These are phyloP conservation scores for Trichocladium antarcticum DNA, from an alignment of 495 filamentous ascomycete species.

Conservation along the genomic window DNA sequence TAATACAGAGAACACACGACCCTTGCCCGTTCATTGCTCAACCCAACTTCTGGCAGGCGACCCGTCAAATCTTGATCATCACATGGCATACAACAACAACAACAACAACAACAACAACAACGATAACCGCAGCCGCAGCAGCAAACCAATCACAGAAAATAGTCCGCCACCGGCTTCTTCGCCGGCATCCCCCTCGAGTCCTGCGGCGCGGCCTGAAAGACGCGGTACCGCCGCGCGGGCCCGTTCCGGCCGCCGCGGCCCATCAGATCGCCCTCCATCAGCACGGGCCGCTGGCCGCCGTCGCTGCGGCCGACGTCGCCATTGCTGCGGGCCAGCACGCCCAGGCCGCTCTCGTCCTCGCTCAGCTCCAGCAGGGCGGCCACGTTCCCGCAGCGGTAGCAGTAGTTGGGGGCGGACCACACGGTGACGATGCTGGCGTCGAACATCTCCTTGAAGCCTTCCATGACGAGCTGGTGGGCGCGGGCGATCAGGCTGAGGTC, in stretches of 20 bases:
- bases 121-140: too few species aligned
- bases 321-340: constrained; percentile 65
- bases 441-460: constrained; percentile 99
- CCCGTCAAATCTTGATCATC: too few species aligned
- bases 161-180: constrained; percentile 96
- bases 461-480: constrained; percentile 97
- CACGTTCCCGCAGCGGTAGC: constrained; percentile 95
- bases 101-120: too few species aligned
- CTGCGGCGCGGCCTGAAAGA: constrained; percentile 95
- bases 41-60: too few species aligned
- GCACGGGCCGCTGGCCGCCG: constrained; percentile 20
- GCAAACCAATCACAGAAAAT: constrained; percentile 57
- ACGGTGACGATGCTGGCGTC: constrained; percentile 90
- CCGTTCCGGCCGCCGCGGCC: constrained; percentile 38
- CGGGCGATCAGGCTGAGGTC: constrained; percentile 84
- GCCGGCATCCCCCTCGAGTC: constrained; percentile 96
- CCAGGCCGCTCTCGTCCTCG: constrained; percentile 69
- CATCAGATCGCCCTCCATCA: constrained; percentile 36
- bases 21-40: too few species aligned
- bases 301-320: constrained; percentile 57
- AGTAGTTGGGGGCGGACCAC: constrained; percentile 96
- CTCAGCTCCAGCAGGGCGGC: constrained; percentile 88
- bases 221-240: constrained; percentile 82
- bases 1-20: too few species aligned
- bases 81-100: too few species aligned